Conservation (phyloP, 2,329 filamentous ascomycete genomes). For the Fusarium metavorans region DNA sequence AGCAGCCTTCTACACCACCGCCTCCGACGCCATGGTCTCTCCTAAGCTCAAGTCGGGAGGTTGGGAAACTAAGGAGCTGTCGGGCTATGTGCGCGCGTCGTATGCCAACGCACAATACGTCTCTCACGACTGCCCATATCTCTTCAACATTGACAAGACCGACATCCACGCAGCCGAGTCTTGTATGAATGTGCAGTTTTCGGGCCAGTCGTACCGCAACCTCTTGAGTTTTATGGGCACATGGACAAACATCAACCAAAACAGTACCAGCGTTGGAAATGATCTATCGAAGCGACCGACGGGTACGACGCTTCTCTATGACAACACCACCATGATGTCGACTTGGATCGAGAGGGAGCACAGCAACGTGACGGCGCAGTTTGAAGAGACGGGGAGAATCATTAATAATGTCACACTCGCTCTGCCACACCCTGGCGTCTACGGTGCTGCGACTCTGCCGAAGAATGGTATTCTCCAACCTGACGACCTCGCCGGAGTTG, state of each 20-base stretch:
- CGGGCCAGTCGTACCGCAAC: conserved; percentile 78
- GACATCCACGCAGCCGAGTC: conserved; percentile 57
- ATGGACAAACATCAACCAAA: conserved; percentile 64
- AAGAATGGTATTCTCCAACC: conserved; percentile 79
- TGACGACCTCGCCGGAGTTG: conserved; percentile 71
- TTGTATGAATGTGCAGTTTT: conserved; percentile 77
- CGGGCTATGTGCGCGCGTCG: conserved; percentile 67
- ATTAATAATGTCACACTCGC: conserved; percentile 83
- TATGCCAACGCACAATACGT: conserved; percentile 75
- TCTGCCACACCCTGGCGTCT: conserved; percentile 79
- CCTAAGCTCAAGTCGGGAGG: conserved; percentile 74
- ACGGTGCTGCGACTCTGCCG: conserved; percentile 70
- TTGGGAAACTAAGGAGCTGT: conserved; percentile 62
- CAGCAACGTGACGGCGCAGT: conserved; percentile 64
- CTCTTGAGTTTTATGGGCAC: conserved; percentile 69
- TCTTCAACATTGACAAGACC: conserved; percentile 62
- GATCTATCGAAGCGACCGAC: conserved; percentile 64
- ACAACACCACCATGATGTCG: conserved; percentile 78
- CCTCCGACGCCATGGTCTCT: conserved; percentile 79
- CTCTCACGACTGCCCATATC: conserved; percentile 68
- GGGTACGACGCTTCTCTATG: conserved; percentile 73
- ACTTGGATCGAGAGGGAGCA: conserved; percentile 74
- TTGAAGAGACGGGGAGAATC: conserved; percentile 63
- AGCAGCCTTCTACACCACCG: conserved; percentile 80
- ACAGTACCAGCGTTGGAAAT: conserved; percentile 55